Conservation (phyloP, 2,329 filamentous ascomycete genomes). For the Didymella sp. region DNA sequence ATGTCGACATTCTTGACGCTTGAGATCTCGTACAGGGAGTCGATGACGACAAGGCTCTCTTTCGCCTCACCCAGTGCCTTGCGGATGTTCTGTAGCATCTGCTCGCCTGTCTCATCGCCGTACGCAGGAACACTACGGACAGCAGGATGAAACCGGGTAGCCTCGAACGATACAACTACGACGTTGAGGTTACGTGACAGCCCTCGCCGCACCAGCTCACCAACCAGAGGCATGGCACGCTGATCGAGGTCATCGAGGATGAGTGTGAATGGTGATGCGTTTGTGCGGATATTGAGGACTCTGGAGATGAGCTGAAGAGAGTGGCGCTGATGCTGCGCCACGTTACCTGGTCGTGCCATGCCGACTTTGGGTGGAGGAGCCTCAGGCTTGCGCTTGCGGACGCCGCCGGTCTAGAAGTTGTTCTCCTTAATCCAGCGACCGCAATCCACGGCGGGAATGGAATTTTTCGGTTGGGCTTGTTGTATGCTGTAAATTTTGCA, state of each 20-base stretch:
- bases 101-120: conserved; percentile 67
- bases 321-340: conserved; percentile 75
- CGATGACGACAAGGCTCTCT: conserved; percentile 72
- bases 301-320: conserved; percentile 84
- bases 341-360: conserved; percentile 32
- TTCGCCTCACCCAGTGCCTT: conserved; percentile 30
- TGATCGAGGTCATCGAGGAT: conserved; percentile 87
- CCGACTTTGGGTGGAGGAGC: conserved; percentile 16
- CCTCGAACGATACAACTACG: conserved; percentile 80
- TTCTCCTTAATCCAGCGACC: conserved; percentile 29
- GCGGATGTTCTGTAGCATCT: conserved; percentile 40
- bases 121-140: conserved; percentile 72
- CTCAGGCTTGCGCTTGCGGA: conserved; percentile 25
- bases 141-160: conserved; percentile 67
- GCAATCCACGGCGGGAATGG: conserved; percentile 7
- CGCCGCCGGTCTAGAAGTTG: conserved; percentile 17
- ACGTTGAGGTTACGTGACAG: conserved; percentile 63
- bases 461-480: neutral
- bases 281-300: conserved; percentile 77
- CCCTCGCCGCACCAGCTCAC: conserved; percentile 77
- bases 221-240: conserved; percentile 71
- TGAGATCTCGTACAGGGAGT: conserved; percentile 74
- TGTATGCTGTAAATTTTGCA: neutral
- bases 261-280: conserved; percentile 84
- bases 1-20: conserved; percentile 51